phyloP scores from a whole-genome alignment of 179 eudicot genomes.

The Gypsophila paniculata region DNA sequence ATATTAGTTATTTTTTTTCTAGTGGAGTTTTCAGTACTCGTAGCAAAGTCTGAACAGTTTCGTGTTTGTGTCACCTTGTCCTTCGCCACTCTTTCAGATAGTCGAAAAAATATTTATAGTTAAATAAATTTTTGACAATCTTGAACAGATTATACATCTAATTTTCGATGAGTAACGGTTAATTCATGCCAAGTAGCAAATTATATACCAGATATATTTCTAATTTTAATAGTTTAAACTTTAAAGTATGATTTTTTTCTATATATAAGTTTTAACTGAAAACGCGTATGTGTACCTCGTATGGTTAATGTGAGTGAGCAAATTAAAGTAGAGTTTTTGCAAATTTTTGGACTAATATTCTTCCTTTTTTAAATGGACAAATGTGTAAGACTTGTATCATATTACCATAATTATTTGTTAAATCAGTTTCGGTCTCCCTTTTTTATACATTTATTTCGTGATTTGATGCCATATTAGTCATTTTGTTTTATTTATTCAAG shows the following conservation, averaged over 20 bases:
- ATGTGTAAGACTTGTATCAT: not conserved
- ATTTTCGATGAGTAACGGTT: not conserved
- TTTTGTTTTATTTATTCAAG: not conserved
- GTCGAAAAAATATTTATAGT: not conserved
- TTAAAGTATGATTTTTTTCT: not conserved
- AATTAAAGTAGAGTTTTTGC: not conserved
- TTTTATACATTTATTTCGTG: not conserved
- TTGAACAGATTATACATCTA: not conserved
- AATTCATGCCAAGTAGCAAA: not conserved
- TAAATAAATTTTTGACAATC: not conserved
- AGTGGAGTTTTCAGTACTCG: no score
- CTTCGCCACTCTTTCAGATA: no score
- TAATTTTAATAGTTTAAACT: not conserved
- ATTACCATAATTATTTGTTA: not conserved
- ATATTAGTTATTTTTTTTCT: no score
- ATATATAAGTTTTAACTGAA: not conserved
- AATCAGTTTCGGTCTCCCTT: not conserved
- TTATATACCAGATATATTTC: not conserved
- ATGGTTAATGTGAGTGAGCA: conserved; percentile 3
- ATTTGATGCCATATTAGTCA: not conserved
- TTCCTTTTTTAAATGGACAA: not conserved
- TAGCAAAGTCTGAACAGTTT: no score
- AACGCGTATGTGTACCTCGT: not conserved
- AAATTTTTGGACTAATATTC: not conserved
- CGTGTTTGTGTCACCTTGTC: no score